These are phyloP conservation scores for Kodamaea alishanica DNA, from an alignment of 1,139 yeast genomes.

Conservation along the genomic window DNA sequence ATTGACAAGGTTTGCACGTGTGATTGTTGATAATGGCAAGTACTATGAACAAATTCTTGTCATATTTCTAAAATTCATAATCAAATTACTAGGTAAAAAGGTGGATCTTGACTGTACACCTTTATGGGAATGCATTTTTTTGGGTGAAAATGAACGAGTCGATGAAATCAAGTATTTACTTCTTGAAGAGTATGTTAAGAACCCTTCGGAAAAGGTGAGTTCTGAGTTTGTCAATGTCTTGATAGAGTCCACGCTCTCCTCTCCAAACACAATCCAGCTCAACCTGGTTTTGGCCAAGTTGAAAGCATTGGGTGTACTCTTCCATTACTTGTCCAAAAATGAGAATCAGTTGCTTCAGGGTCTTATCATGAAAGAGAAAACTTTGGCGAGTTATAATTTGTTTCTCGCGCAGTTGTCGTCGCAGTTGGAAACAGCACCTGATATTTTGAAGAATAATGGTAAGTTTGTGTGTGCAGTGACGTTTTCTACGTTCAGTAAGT, in stretches of 20 bases:
- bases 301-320: conserved; percentile 28
- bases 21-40: conserved; percentile 32
- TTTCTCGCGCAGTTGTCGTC: too few relatives aligned
- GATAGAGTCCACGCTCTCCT: too few relatives aligned
- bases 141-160: conserved; percentile 8
- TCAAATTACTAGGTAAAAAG: conserved; percentile 23
- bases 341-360: neutral
- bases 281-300: conserved; percentile 22
- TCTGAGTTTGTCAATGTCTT: too few relatives aligned
- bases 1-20: conserved; percentile 24
- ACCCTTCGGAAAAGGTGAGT: too few relatives aligned
- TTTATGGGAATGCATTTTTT: conserved; percentile 19
- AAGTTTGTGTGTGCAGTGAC: conserved; percentile 34
- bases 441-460: conserved; percentile 29
- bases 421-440: conserved; percentile 5
- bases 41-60: conserved; percentile 36
- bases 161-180: conserved; percentile 16
- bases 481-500: conserved; percentile 8
- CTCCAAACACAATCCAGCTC: conserved; percentile 8
- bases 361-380: conserved; percentile 1
- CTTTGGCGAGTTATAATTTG: too few relatives aligned
- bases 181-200: conserved; percentile 15
- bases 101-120: conserved; percentile 13
- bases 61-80: conserved; percentile 28
- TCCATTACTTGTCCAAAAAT: conserved; percentile 10